Evolutionary conservation across 1,139 yeast genomes (phyloP).

Genomic region (Lodderomyces theae): DNA sequence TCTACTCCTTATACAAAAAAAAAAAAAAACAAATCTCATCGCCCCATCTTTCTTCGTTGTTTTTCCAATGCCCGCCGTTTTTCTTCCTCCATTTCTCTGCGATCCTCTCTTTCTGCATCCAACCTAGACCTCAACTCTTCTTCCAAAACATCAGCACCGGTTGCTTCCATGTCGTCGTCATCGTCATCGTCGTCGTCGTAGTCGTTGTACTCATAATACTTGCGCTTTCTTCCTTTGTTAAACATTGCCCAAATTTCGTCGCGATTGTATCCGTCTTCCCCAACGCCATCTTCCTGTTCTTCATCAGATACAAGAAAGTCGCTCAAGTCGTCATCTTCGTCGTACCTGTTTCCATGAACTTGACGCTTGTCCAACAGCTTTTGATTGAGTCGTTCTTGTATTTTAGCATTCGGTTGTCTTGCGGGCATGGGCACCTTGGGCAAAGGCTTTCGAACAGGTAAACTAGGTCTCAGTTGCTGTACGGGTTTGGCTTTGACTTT

Average conservation of each 20-base stretch:
- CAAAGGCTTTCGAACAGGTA: slow-evolving; percentile 1
- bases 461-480: background rate
- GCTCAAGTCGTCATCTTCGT: slow-evolving; percentile 36
- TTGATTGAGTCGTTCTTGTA: slow-evolving; percentile 26
- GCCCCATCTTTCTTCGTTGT: slow-evolving; percentile 18
- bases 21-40: too few species aligned
- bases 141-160: slow-evolving; percentile 79
- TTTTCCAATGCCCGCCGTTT: slow-evolving; percentile 40
- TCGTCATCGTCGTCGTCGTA: slow-evolving; percentile 66
- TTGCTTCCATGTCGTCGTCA: slow-evolving; percentile 88
- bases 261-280: slow-evolving; percentile 49
- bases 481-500: background rate
- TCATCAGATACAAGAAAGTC: slow-evolving; percentile 57
- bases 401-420: slow-evolving; percentile 21
- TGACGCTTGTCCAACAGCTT: background rate
- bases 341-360: background rate
- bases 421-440: slow-evolving; percentile 15
- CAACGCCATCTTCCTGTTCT: slow-evolving; percentile 37
- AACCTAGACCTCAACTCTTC: slow-evolving; percentile 71
- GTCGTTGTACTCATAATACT: slow-evolving; percentile 47
- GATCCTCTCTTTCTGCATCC: slow-evolving; percentile 64
- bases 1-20: too few species aligned
- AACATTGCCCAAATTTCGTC: slow-evolving; percentile 90
- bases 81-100: slow-evolving; percentile 58
- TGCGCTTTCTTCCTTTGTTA: slow-evolving; percentile 57